phyloP scores from a whole-genome alignment of 2,329 filamentous ascomycete genomes.

The Aureobasidium leucospermi region DNA sequence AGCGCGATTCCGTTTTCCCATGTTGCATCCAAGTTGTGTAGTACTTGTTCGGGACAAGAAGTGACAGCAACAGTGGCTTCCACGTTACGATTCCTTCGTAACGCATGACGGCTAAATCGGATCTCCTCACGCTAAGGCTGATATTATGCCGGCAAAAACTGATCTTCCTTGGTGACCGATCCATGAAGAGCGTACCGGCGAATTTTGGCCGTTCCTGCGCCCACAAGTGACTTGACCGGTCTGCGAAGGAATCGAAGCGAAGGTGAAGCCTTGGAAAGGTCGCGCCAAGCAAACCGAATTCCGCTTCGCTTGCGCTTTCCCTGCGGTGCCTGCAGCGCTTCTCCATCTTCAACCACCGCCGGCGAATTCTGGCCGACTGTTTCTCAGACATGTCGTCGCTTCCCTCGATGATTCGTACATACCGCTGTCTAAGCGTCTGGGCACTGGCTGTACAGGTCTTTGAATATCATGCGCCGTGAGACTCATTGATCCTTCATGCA shows the following conservation, averaged over 20 bases:
- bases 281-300: neutral
- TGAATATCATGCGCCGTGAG: neutral
- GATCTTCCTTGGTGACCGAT: too few relatives aligned
- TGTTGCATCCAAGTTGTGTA: neutral
- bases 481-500: neutral
- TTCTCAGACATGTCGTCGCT: neutral
- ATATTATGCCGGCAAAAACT: neutral
- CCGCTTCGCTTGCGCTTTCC: neutral
- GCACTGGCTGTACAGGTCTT: neutral
- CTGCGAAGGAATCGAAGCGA: neutral
- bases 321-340: neutral
- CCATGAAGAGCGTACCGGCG: neutral
- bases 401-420: neutral
- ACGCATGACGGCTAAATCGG: neutral
- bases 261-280: neutral
- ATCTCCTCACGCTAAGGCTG: neutral
- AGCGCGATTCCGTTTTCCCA: constrained; percentile 19
- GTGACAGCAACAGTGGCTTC: neutral
- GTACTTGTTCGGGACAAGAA: neutral
- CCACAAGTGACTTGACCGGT: neutral
- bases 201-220: neutral
- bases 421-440: neutral
- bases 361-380: neutral
- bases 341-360: neutral
- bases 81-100: neutral